Percentiles rank a stretch among this genome's conserved stretches.
These are phyloP conservation scores for Fusarium fujikuroi DNA, from an alignment of 2,329 filamentous ascomycete species.

Conservation along the genomic window DNA sequence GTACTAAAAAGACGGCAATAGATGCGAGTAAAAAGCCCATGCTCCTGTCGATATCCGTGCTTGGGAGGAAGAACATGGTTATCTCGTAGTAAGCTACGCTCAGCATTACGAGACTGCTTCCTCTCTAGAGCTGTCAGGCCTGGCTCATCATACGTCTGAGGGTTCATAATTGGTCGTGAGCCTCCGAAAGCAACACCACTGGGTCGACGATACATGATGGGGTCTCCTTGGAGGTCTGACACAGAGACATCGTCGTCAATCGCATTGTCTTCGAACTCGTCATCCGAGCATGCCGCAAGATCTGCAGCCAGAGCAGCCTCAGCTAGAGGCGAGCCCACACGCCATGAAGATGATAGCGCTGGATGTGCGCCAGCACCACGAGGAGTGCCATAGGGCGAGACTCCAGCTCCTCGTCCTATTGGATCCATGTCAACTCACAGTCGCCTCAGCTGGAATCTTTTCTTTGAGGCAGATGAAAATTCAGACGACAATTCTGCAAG, in stretches of 20 bases:
- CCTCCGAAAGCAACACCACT: slow-evolving; percentile 80
- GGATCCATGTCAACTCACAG: slow-evolving; percentile 24
- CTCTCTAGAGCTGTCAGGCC: slow-evolving; percentile 65
- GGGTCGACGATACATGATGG: slow-evolving; percentile 76
- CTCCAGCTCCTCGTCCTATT: slow-evolving; percentile 34
- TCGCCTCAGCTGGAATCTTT: background rate
- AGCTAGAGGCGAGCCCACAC: slow-evolving; percentile 71
- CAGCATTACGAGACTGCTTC: slow-evolving; percentile 66
- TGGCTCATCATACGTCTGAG: slow-evolving; percentile 59
- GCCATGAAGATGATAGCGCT: slow-evolving; percentile 60
- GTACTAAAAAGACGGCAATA: slow-evolving; percentile 67
- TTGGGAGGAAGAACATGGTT: slow-evolving; percentile 74
- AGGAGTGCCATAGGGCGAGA: slow-evolving; percentile 39
- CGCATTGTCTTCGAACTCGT: slow-evolving; percentile 56
- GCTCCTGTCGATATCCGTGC: slow-evolving; percentile 51
- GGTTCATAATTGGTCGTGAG: slow-evolving; percentile 75
- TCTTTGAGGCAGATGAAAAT: slow-evolving; percentile 12
- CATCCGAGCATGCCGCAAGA: slow-evolving; percentile 71
- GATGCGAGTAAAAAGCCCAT: slow-evolving; percentile 52
- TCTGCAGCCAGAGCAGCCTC: slow-evolving; percentile 74
- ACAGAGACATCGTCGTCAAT: slow-evolving; percentile 47
- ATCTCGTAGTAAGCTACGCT: slow-evolving; percentile 70
- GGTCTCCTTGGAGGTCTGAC: slow-evolving; percentile 54
- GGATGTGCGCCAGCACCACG: slow-evolving; percentile 35
- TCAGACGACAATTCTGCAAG: slow-evolving; percentile 16